Evolutionary conservation across 805 yeast species (phyloP).

Genomic region (Groenewaldozyma salmanticensis): DNA sequence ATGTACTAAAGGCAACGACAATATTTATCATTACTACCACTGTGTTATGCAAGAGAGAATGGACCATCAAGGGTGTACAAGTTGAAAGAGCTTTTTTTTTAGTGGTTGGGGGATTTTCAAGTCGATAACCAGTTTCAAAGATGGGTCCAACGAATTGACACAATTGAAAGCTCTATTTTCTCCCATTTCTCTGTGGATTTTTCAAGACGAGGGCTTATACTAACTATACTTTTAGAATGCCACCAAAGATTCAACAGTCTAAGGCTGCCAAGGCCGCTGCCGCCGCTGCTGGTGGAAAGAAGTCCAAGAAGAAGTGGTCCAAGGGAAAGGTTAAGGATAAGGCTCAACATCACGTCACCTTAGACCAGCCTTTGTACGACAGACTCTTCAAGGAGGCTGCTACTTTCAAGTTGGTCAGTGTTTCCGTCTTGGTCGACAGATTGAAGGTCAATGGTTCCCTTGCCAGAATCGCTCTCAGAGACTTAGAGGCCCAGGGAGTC

Average conservation of each 20-base stretch:
- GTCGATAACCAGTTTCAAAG: too few species aligned
- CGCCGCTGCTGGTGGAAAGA: constrained; percentile 99
- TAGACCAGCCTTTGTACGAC: constrained; percentile 98
- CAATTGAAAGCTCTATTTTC: too few species aligned
- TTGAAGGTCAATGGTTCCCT: constrained; percentile 98
- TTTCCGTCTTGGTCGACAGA: constrained; percentile 97
- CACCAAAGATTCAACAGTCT: constrained; percentile 98
- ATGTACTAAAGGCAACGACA: too few species aligned
- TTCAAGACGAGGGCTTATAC: too few species aligned
- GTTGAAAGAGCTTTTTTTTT: too few species aligned
- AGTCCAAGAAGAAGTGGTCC: constrained; percentile 99
- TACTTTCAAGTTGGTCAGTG: constrained; percentile 96
- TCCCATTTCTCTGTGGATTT: too few species aligned
- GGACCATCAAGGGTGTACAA: too few species aligned
- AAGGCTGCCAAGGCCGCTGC: constrained; percentile 99
- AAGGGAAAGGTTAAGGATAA: constrained; percentile 99
- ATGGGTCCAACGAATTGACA: too few species aligned
- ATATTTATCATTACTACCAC: too few species aligned
- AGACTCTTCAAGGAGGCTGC: constrained; percentile 99
- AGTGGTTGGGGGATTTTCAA: too few species aligned
- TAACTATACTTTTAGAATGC: constrained; percentile 48
- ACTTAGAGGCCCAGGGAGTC: constrained; percentile 89
- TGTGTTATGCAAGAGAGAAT: too few species aligned
- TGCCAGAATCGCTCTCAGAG: constrained; percentile 96
- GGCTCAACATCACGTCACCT: constrained; percentile 96